These are phyloP conservation scores for Plasmodium gaboni DNA, from an alignment of 169 alveolate genomes.

Conservation along the genomic window DNA sequence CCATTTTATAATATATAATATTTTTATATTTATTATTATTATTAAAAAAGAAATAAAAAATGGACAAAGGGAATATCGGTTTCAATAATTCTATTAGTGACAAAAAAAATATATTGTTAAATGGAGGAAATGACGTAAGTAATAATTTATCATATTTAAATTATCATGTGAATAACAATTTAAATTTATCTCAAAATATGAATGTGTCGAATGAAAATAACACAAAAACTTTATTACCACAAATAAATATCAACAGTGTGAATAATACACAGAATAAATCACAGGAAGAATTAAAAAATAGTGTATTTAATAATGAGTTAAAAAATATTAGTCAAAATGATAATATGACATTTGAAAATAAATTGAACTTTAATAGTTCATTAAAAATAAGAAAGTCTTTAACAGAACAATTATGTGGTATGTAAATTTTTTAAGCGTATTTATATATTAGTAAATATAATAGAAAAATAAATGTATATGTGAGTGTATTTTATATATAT, in stretches of 20 bases:
- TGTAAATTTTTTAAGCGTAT: background rate
- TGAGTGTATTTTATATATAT: background rate
- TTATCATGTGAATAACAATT: too few species aligned
- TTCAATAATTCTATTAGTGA: too few species aligned
- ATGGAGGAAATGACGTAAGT: too few species aligned
- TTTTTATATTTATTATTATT: too few species aligned
- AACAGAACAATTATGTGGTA: slow-evolving; percentile 77
- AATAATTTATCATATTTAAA: too few species aligned
- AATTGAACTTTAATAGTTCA: slow-evolving; percentile 67
- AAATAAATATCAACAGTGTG: background rate
- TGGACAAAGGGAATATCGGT: too few species aligned
- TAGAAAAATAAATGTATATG: background rate
- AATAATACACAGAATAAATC: slow-evolving; percentile 11
- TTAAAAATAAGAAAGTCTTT: slow-evolving; percentile 58
- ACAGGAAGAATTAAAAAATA: slow-evolving; percentile 21
- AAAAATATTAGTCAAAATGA: slow-evolving; percentile 45
- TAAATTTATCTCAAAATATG: too few species aligned
- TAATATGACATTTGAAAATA: slow-evolving; percentile 50
- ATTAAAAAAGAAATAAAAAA: too few species aligned
- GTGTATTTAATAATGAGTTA: slow-evolving; percentile 17
- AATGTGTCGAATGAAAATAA: too few species aligned
- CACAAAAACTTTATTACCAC: background rate
- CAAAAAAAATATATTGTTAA: too few species aligned
- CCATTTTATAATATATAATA: too few species aligned
- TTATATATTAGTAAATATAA: background rate